Base-by-base conservation (phyloP, 2,329 filamentous ascomycete genomes). In the Leptographium galeiforme region DNA sequence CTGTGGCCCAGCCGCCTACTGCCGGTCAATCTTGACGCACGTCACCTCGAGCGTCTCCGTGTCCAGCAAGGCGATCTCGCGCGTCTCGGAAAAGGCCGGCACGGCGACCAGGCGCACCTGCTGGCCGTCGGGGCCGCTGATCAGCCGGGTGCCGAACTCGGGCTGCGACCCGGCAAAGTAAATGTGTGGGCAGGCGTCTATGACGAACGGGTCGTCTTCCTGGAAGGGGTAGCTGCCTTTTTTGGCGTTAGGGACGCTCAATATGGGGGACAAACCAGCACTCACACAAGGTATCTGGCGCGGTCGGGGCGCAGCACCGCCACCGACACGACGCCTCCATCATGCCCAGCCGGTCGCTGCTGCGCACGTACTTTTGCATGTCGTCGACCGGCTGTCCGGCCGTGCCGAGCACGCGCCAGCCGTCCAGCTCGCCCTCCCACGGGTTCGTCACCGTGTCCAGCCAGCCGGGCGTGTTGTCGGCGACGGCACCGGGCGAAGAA, bases 211-310 rank as follows among this genome's bases (percentile, higher is more conserved):
- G 63, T 98, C 94, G 50, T 89, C 79, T 18, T 93, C 87, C 68
- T 97, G 90, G 68, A 95, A 98, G 0, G 93, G 93, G 64, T 97
- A 98, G 63, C 87, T 90, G 87, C 88, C 88, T 90, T 56, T 56
- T n/a, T 2, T 8, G 48, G 32, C 18, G 50, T 38, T 12, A 16
- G 38, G 4, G 7, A n/a, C n/a, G n/a, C n/a, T n/a, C n/a, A n/a
- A n/a, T n/a, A n/a, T n/a, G n/a, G n/a, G n/a, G n/a, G n/a, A n/a
- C n/a, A n/a, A n/a, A n/a, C n/a, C n/a, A n/a, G n/a, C n/a, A n/a
- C n/a, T 74, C 75, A 91, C 89, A 95, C 45, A 98, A 66, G 0
- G 94, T 98, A 68, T 98, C 94, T 0, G 94, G 93, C 1, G 93
- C 93, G 0, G 93, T 98, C 1, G 93, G 93, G 6, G 93, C 93